Conservation (phyloP, 2,329 filamentous ascomycete genomes). For the Microsporum ferrugineum region DNA sequence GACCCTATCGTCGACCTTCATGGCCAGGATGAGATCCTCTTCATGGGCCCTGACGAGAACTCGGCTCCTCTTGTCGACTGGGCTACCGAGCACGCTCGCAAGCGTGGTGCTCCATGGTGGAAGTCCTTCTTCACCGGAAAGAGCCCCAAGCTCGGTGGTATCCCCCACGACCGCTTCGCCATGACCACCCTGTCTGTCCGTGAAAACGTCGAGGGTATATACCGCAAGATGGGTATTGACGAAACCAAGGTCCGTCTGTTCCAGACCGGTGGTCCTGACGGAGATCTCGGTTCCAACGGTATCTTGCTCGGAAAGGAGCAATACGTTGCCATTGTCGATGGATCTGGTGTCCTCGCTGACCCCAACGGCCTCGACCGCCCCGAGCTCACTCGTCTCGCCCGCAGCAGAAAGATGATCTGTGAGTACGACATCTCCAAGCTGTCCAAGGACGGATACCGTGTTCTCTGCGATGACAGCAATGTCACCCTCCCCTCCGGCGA, state of each 20-base stretch:
- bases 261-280: slow-evolving; percentile 94
- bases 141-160: slow-evolving; percentile 88
- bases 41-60: slow-evolving; percentile 98
- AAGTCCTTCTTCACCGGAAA: slow-evolving; percentile 99
- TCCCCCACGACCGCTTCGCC: slow-evolving; percentile 89
- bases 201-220: slow-evolving; percentile 92
- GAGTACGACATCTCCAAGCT: slow-evolving; percentile 78
- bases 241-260: slow-evolving; percentile 78
- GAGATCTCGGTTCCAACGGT: slow-evolving; percentile 94
- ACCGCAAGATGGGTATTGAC: slow-evolving; percentile 87
- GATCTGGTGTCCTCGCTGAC: slow-evolving; percentile 86
- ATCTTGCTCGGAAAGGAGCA: slow-evolving; percentile 93
- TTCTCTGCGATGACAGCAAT: slow-evolving; percentile 84
- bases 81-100: slow-evolving; percentile 90
- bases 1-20: slow-evolving; percentile 95
- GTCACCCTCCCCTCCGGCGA: slow-evolving; percentile 81
- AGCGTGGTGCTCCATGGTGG: slow-evolving; percentile 90
- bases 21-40: slow-evolving; percentile 90
- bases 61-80: slow-evolving; percentile 94
- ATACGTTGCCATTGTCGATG: slow-evolving; percentile 92
- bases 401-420: slow-evolving; percentile 76
- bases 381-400: slow-evolving; percentile 75
- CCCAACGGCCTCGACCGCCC: slow-evolving; percentile 75
- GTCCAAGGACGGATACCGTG: slow-evolving; percentile 76
- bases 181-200: slow-evolving; percentile 97